Base-by-base conservation (phyloP, 768 basidiomycete species). In the Macrocybe gigantea region DNA sequence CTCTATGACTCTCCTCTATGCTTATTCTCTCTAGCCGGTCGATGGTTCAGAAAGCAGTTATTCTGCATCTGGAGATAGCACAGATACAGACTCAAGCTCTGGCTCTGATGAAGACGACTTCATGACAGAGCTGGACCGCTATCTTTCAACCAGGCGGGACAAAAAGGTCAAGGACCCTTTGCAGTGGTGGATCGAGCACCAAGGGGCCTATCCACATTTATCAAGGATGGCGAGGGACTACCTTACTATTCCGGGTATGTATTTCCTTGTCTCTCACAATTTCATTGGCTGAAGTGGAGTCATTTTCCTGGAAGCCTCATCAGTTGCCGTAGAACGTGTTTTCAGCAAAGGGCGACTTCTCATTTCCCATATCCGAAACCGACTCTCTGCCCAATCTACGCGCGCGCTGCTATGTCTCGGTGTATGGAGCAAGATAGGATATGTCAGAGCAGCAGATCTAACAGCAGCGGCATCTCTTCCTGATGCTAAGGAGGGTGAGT, bases 391-490 rank as follows among this genome's bases (percentile, higher is more conserved):
- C 6, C 43, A 22, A 32, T 29, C 43, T 9, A 33, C 32, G 6
- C 43, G 32, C 31, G 14, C 32, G 7, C 13, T 44, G 12, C 33
- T 44, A 31, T 44, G 43, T 32, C 32, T 44, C 6, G 43, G 43
- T 12, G 12, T 29, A 10, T 44, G 43, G 43, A 15, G 10, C 12
- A 44, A 31, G 43, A 33, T 14, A 10, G 29, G 79, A 15, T 71
- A 73, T 3, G n/a, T 37, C 35, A 37, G 35, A 9, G n/a, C 9
- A 9, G n/a, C 9, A 37, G 35, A 37, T 9, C n/a, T 37, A n/a
- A 37, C 35, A 9, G 35, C 35, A 9, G 35, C 35, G 9, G n/a
- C n/a, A 9, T 9, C 35, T 37, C 9, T 9, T 9, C 35, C n/a
- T 9, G 35, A 37, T 9, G 35, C 9, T n/a, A 37, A 37, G 35